Conservation (phyloP, 2,329 filamentous ascomycete species). For the Epichloe sp. region DNA sequence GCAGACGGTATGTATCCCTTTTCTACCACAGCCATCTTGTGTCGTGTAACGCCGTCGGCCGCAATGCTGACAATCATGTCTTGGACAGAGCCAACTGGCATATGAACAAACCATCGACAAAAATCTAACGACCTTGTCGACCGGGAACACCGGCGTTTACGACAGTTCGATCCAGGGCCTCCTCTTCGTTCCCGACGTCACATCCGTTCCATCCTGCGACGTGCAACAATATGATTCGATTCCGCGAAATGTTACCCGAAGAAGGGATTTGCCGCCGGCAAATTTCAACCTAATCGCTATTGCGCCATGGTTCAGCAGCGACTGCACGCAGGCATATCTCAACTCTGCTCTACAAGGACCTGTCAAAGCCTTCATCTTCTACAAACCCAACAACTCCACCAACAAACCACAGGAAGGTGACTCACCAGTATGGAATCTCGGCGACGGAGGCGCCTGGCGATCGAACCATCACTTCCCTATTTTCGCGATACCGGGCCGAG, state of each 20-base stretch:
- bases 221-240: conserved; percentile 51
- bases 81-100: conserved; percentile 30
- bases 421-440: conserved; percentile 56
- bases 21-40: background rate
- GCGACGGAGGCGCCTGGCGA: conserved; percentile 61
- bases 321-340: conserved; percentile 65
- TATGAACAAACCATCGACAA: conserved; percentile 36
- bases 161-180: conserved; percentile 60
- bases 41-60: background rate
- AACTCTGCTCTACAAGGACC: conserved; percentile 42
- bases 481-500: conserved; percentile 61
- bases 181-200: conserved; percentile 70
- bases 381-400: conserved; percentile 41
- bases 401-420: conserved; percentile 51
- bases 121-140: conserved; percentile 66
- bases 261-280: conserved; percentile 51
- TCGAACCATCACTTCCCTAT: conserved; percentile 60
- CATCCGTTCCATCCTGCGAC: conserved; percentile 45
- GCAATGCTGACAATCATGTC: background rate
- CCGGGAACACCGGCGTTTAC: conserved; percentile 44
- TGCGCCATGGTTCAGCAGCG: conserved; percentile 68
- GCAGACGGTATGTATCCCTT: conserved; percentile 32
- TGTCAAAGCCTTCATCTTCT: conserved; percentile 51
- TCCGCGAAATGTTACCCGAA: conserved; percentile 61
- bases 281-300: conserved; percentile 68